Conservation (phyloP, 805 yeast species). For the Maudiozyma pseudohumilis region DNA sequence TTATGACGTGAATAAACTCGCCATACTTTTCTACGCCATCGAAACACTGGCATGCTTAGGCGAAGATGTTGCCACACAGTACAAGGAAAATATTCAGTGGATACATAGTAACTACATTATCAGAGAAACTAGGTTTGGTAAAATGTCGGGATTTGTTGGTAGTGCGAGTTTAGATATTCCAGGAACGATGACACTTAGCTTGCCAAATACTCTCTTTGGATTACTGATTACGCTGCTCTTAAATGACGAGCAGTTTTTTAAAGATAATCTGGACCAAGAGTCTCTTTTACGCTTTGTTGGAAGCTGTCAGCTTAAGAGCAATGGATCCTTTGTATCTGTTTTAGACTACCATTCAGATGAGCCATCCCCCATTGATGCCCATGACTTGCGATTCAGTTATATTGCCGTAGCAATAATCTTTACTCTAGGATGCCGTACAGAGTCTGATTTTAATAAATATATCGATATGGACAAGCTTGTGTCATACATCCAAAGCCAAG, state of each 20-base stretch:
- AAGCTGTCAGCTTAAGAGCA: conserved; percentile 46
- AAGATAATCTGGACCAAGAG: conserved; percentile 29
- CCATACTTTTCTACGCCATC: conserved; percentile 62
- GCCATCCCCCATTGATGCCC: conserved; percentile 41
- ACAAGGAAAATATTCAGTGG: conserved; percentile 24
- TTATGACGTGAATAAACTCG: conserved; percentile 60
- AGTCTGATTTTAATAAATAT: conserved; percentile 23
- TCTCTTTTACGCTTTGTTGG: conserved; percentile 45
- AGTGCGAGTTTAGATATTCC: conserved; percentile 11
- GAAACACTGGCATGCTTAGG: conserved; percentile 36
- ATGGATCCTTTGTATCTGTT: conserved; percentile 49
- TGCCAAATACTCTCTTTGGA: conserved; percentile 73
- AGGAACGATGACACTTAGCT: conserved; percentile 36
- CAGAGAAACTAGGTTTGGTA: conserved; percentile 26
- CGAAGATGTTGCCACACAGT: conserved; percentile 24
- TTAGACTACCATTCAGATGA: conserved; percentile 23
- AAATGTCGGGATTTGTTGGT: conserved; percentile 24
- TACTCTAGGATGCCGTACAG: conserved; percentile 31
- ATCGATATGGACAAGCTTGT: conserved; percentile 36
- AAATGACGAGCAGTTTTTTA: conserved; percentile 36
- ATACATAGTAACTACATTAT: conserved; percentile 14
- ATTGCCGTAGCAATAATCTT: conserved; percentile 57
- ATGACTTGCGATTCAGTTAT: conserved; percentile 66
- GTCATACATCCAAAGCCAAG: conserved; percentile 29
- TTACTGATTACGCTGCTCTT: conserved; percentile 42